Percentiles rank a stretch among this genome's conserved stretches.
Conservation (phyloP, 2,329 filamentous ascomycete species). For the Kalaharituber pfeilii region DNA sequence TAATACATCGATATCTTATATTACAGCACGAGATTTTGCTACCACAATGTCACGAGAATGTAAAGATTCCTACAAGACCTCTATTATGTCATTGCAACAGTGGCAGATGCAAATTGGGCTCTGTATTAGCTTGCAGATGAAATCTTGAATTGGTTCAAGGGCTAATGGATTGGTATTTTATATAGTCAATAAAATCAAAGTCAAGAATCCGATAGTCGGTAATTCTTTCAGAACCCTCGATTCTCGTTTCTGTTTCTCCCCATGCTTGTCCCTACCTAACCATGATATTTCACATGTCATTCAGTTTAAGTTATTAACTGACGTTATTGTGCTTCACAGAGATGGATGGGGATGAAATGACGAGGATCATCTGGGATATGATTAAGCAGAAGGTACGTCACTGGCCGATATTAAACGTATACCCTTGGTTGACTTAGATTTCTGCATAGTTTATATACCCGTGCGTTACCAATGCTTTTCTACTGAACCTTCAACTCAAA, state of each 20-base stretch:
- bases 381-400: constrained; percentile 74
- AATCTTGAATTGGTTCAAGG: not conserved
- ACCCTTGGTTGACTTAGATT: constrained; percentile 3
- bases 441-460: constrained; percentile 60
- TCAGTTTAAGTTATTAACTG: too few relatives aligned
- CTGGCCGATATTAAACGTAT: not conserved
- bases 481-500: too few relatives aligned
- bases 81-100: too few relatives aligned
- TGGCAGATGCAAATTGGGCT: too few relatives aligned
- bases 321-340: constrained; percentile 12
- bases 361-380: constrained; percentile 93
- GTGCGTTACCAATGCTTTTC: too few relatives aligned
- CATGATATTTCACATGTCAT: too few relatives aligned
- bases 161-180: constrained; percentile 1
- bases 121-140: too few relatives aligned
- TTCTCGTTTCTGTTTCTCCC: not conserved
- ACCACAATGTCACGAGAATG: constrained; percentile 5
- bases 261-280: not conserved
- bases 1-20: not conserved
- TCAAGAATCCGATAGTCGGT: constrained; percentile 94
- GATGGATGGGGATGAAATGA: constrained; percentile 56
- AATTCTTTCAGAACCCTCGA: constrained; percentile 3
- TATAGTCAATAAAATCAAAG: constrained; percentile 71
- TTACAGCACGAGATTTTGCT: constrained; percentile 1
- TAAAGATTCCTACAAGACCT: too few relatives aligned